Evolutionary conservation across 2,329 filamentous ascomycete species (phyloP), one percentile per base, ranked within the genome.

Genomic region (Ophiostoma sp.): DNA sequence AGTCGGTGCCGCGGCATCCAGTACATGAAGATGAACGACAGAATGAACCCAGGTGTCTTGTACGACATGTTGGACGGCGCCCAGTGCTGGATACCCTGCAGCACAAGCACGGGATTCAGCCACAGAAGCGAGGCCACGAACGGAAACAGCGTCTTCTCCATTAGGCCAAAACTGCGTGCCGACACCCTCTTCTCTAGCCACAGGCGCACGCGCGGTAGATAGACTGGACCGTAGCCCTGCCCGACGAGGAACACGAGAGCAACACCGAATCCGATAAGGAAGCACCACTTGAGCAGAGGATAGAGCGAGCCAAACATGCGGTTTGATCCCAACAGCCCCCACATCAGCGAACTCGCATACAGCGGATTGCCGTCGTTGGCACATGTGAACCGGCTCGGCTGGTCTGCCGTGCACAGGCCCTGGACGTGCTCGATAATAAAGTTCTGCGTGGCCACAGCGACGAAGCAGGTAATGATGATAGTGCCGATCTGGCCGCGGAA

Each of bases 271-370:
- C 82, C 90, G 23, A 89, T 83, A 41, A 92, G 83, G 85, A 87
- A 93, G 81, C 91, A 92, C 82, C 84, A 92, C 76, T 89, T 85
- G 41, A 93, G 81, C 0, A 81, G 81, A 0, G 84, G 81, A 77
- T 92, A 93, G 8, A 90, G 80, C 23, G 87, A 84, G 60, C 85
- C 87, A 78, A 92, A 93, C 77, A 93, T 89, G 66, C 89, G 86
- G 1, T 82, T 80, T 0, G 90, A 90, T 0, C 90, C 90, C 71
- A 93, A 90, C 69, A 88, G 84, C 71, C 90, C 90, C 90, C 89
- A 91, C 75, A 91, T 86, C 66, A 91, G 83, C 3, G 89, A 91
- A 1, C 87, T 87, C 0, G 87, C 91, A 80, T 89, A 92, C 79
- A 86, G 85, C 69, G 86, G 84, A 70, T 81, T 83, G 67, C 82